These are phyloP conservation scores for Penicillium sp. DNA, from an alignment of 2,329 filamentous ascomycete genomes.

Conservation along the genomic window DNA sequence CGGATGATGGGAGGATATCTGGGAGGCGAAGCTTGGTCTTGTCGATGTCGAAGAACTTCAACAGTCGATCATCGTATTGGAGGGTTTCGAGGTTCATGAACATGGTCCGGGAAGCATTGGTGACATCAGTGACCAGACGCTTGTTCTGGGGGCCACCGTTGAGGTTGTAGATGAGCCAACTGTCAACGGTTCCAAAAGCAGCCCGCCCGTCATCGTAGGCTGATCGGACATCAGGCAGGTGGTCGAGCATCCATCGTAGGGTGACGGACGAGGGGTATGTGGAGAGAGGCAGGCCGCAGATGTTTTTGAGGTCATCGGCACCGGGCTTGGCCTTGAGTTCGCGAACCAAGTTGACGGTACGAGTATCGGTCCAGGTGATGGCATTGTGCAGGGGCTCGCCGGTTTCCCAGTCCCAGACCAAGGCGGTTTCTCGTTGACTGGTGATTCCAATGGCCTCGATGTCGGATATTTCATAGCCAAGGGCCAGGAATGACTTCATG, in stretches of 20 bases:
- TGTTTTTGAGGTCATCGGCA: slow-evolving; percentile 67
- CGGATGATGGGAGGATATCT: slow-evolving; percentile 80
- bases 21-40: slow-evolving; percentile 71
- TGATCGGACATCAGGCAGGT: slow-evolving; percentile 67
- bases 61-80: slow-evolving; percentile 74
- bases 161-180: slow-evolving; percentile 83
- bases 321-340: slow-evolving; percentile 70
- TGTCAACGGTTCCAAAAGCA: slow-evolving; percentile 84
- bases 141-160: slow-evolving; percentile 68
- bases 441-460: slow-evolving; percentile 82
- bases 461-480: slow-evolving; percentile 66
- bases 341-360: slow-evolving; percentile 73
- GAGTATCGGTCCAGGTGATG: slow-evolving; percentile 87
- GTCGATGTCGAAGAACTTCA: slow-evolving; percentile 79
- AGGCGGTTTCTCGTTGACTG: slow-evolving; percentile 84
- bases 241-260: slow-evolving; percentile 76
- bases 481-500: slow-evolving; percentile 67
- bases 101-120: slow-evolving; percentile 89
- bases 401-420: slow-evolving; percentile 80
- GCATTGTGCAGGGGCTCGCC: slow-evolving; percentile 81
- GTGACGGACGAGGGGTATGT: slow-evolving; percentile 89
- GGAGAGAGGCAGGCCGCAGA: slow-evolving; percentile 80
- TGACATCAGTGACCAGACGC: slow-evolving; percentile 79
- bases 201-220: slow-evolving; percentile 76
- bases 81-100: slow-evolving; percentile 86